Evolutionary conservation across 345 rosid species (phyloP).

Genomic region (Hibiscus trionum): DNA sequence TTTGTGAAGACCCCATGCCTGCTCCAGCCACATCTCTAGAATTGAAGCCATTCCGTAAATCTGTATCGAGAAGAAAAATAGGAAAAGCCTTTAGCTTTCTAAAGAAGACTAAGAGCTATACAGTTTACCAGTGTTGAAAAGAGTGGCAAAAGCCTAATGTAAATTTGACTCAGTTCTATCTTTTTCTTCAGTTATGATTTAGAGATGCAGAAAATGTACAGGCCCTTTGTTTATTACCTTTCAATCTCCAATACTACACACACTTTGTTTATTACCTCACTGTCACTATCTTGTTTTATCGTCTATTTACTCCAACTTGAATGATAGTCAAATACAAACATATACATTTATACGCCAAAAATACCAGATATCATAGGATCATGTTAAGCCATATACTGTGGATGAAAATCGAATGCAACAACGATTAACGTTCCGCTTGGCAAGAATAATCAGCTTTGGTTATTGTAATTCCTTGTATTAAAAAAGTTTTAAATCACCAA

Average conservation of each 20-base stretch:
- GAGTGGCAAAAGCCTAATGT: constrained; percentile 24
- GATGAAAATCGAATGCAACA: too few relatives aligned
- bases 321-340: too few relatives aligned
- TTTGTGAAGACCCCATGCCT: constrained; percentile 25
- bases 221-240: constrained; percentile 20
- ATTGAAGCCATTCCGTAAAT: constrained; percentile 52
- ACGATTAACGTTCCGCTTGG: too few relatives aligned
- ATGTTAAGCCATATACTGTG: too few relatives aligned
- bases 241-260: too few relatives aligned
- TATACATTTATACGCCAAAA: too few relatives aligned
- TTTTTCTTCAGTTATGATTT: constrained; percentile 20
- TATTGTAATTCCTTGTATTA: too few relatives aligned
- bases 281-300: too few relatives aligned
- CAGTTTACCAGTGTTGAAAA: constrained; percentile 44
- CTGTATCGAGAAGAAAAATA: constrained; percentile 61
- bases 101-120: constrained; percentile 91
- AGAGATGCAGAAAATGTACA: constrained; percentile 57
- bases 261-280: constrained; percentile 4
- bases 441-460: too few relatives aligned
- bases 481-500: too few relatives aligned
- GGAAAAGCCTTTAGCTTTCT: constrained; percentile 64
- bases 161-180: constrained; percentile 27
- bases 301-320: too few relatives aligned
- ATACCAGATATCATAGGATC: too few relatives aligned
- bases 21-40: constrained; percentile 31